phyloP scores from a whole-genome alignment of 2,329 filamentous ascomycete genomes.

The Ceratocystis albifundus region DNA sequence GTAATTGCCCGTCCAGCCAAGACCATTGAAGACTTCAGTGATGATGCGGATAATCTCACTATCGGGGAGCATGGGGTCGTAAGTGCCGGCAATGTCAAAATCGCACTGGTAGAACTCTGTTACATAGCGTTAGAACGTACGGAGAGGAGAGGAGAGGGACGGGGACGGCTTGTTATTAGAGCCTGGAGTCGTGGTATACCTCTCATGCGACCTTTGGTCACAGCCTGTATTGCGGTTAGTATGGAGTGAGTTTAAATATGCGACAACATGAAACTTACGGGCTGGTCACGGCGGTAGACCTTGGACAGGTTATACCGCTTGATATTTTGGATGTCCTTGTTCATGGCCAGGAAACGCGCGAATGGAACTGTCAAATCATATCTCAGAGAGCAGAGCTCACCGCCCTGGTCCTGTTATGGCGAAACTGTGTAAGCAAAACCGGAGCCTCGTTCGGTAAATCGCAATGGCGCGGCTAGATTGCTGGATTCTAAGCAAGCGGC shows the following conservation, averaged over 20 bases:
- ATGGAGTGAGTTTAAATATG: neutral
- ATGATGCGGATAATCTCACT: slow-evolving; percentile 78
- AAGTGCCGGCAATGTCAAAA: slow-evolving; percentile 76
- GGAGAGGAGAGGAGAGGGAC: no score
- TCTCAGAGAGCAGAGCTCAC: slow-evolving; percentile 61
- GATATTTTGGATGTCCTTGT: slow-evolving; percentile 66
- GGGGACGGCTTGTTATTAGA: neutral
- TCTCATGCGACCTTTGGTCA: slow-evolving; percentile 84
- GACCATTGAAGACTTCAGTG: slow-evolving; percentile 32
- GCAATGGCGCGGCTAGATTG: neutral
- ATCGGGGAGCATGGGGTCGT: slow-evolving; percentile 85
- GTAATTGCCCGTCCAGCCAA: slow-evolving; percentile 44
- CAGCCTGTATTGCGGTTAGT: slow-evolving; percentile 48
- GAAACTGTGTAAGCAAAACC: slow-evolving; percentile 7
- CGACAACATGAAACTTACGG: slow-evolving; percentile 25
- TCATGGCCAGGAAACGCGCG: slow-evolving; percentile 88
- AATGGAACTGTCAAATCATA: slow-evolving; percentile 87
- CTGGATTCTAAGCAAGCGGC: neutral
- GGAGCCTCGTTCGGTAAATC: slow-evolving; percentile 25
- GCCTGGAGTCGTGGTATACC: slow-evolving; percentile 1
- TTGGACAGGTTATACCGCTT: slow-evolving; percentile 95
- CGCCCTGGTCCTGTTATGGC: slow-evolving; percentile 66
- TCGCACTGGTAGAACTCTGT: slow-evolving; percentile 91
- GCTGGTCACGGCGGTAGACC: slow-evolving; percentile 46
- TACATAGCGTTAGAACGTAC: neutral